Conservation (phyloP, 1,284 basidiomycete genomes). For the Trichosporon faecale region DNA sequence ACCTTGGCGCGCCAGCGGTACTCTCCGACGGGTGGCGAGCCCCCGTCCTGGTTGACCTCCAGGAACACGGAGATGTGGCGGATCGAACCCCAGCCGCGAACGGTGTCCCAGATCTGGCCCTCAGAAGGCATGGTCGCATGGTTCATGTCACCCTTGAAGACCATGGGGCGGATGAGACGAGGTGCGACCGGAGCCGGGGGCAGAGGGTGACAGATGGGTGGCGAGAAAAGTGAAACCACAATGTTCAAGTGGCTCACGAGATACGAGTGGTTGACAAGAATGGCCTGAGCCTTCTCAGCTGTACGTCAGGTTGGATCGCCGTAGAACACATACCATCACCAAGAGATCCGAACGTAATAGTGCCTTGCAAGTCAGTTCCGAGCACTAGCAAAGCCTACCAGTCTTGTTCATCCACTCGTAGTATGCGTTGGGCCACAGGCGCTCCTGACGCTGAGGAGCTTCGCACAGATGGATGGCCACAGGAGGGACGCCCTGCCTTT, state of each 20-base stretch:
- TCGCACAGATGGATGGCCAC: slow-evolving; percentile 28
- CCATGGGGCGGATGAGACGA: slow-evolving; percentile 37
- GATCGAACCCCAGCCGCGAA: slow-evolving; percentile 60
- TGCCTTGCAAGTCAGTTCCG: slow-evolving; percentile 7
- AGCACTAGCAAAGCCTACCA: slow-evolving; percentile 21
- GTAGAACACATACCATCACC: background rate
- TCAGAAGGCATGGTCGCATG: slow-evolving; percentile 63
- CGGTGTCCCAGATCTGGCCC: slow-evolving; percentile 64
- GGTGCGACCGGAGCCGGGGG: slow-evolving; percentile 57
- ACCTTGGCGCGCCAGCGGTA: slow-evolving; percentile 65
- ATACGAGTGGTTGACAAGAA: slow-evolving; percentile 65
- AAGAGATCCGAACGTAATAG: slow-evolving; percentile 5
- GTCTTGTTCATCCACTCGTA: slow-evolving; percentile 45
- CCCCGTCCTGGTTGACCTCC: slow-evolving; percentile 64
- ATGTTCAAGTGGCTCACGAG: slow-evolving; percentile 61
- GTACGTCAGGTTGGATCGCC: slow-evolving; percentile 21
- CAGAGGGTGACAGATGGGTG: slow-evolving; percentile 36
- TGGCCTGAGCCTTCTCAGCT: slow-evolving; percentile 86
- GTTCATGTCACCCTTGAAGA: slow-evolving; percentile 5
- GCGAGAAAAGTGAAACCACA: slow-evolving; percentile 67
- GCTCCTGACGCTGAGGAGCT: slow-evolving; percentile 24
- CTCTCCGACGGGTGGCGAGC: slow-evolving; percentile 57
- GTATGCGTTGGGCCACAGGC: slow-evolving; percentile 36
- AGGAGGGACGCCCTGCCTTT: slow-evolving; percentile 27
- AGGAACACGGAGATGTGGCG: slow-evolving; percentile 34